Percentiles rank a stretch among this genome's conserved stretches.
Evolutionary conservation across 192 early-diverging fungal species (phyloP).

Genomic region (Backusella circina): DNA sequence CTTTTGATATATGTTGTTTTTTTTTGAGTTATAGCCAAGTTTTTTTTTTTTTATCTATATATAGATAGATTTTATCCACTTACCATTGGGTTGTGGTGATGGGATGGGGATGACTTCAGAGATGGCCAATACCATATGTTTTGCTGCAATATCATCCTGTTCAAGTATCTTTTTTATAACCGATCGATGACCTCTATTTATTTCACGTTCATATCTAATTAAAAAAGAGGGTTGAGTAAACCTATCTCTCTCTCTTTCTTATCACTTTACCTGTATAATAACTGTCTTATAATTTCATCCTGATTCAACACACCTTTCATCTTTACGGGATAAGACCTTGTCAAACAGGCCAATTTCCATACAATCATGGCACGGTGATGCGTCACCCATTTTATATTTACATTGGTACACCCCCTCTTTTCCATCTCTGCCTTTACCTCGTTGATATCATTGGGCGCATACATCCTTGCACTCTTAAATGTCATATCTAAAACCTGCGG

Average conservation of each 20-base stretch:
- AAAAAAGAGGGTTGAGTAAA: too few species aligned
- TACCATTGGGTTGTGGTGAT: not conserved
- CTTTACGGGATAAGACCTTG: slow-evolving; percentile 48
- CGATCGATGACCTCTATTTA: slow-evolving; percentile 56
- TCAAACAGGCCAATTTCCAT: slow-evolving; percentile 67
- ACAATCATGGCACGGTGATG: slow-evolving; percentile 71
- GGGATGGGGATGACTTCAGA: slow-evolving; percentile 36
- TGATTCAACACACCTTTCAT: slow-evolving; percentile 37
- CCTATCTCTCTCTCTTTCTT: too few species aligned
- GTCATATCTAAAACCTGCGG: slow-evolving; percentile 28
- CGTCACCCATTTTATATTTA: slow-evolving; percentile 42
- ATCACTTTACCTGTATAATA: slow-evolving; percentile 46
- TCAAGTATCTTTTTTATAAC: slow-evolving; percentile 63
- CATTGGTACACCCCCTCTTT: slow-evolving; percentile 32
- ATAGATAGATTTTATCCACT: not conserved
- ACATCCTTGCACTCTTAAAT: slow-evolving; percentile 17
- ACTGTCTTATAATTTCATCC: slow-evolving; percentile 44
- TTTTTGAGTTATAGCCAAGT: not conserved
- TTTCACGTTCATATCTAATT: slow-evolving; percentile 68
- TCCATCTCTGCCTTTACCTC: slow-evolving; percentile 45
- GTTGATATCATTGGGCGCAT: not conserved
- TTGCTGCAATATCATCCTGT: slow-evolving; percentile 50
- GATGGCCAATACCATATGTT: slow-evolving; percentile 62
- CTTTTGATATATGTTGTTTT: not conserved
- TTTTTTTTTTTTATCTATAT: not conserved